phyloP scores from a whole-genome alignment of 2,329 filamentous ascomycete species.

The Aureobasidium melanogenum region DNA sequence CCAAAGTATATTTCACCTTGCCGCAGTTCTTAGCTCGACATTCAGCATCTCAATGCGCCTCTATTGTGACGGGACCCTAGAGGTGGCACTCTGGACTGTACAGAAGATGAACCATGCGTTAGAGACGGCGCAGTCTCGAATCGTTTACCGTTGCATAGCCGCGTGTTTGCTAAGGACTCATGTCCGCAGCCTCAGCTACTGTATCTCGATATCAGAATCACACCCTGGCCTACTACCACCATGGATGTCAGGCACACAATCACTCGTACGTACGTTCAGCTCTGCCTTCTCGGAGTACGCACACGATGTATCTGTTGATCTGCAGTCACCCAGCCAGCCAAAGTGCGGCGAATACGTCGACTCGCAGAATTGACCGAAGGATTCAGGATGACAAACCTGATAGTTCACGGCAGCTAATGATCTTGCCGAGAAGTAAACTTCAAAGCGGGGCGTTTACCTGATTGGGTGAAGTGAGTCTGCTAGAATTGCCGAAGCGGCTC shows the following conservation, averaged over 20 bases:
- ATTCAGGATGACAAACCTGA: background rate
- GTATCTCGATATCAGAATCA: background rate
- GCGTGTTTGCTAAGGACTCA: background rate
- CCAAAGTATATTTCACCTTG: background rate
- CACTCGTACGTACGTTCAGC: background rate
- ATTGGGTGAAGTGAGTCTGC: background rate
- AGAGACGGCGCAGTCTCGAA: background rate
- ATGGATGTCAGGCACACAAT: background rate
- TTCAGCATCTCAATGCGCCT: background rate
- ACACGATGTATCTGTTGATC: background rate
- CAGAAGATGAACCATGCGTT: background rate
- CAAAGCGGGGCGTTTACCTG: background rate
- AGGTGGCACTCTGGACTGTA: background rate
- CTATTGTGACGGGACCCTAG: background rate
- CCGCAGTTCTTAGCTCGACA: background rate
- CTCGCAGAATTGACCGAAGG: background rate
- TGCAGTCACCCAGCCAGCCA: background rate
- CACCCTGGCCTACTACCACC: background rate
- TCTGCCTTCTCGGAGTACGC: background rate
- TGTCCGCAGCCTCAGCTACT: background rate
- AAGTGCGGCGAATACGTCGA: background rate
- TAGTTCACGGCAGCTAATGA: slow-evolving; percentile 4
- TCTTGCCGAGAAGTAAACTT: background rate
- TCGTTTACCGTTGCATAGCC: background rate
- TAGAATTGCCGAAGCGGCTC: background rate